Conservation (phyloP, 768 basidiomycete genomes). For the Auriscalpium vulgare region DNA sequence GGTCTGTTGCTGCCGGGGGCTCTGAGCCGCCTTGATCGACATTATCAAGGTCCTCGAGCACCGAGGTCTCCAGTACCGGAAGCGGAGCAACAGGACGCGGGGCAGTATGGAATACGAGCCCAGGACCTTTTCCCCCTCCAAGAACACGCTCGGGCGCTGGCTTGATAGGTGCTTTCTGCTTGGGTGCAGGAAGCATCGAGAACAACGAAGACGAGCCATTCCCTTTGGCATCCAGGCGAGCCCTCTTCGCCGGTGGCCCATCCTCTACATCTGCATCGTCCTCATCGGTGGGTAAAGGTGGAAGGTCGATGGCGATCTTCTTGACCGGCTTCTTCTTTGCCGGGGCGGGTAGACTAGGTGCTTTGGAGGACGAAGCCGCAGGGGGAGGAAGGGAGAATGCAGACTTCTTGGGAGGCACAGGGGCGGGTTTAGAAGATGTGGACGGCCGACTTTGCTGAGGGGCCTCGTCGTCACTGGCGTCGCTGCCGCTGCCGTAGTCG, state of each 20-base stretch:
- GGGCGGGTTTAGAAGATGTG: conserved; percentile 8
- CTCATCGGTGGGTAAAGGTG: conserved; percentile 32
- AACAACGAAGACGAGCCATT: conserved; percentile 59
- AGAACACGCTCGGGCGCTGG: conserved; percentile 46
- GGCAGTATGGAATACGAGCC: conserved; percentile 48
- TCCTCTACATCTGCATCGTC: conserved; percentile 33
- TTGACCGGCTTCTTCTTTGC: conserved; percentile 48
- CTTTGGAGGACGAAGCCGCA: conserved; percentile 14
- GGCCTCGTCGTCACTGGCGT: conserved; percentile 41
- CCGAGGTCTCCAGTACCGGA: too few species aligned
- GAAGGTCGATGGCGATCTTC: conserved; percentile 54
- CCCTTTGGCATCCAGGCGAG: conserved; percentile 38
- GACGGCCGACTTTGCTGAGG: conserved; percentile 11
- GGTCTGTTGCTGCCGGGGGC: background rate
- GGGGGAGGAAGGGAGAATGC: conserved; percentile 30
- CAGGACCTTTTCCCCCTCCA: conserved; percentile 54
- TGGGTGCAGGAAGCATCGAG: conserved; percentile 71
- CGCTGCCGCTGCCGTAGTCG: conserved; percentile 72
- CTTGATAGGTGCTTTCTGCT: conserved; percentile 39
- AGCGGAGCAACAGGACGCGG: background rate
- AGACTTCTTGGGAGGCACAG: conserved; percentile 23
- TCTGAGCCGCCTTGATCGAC: too few species aligned
- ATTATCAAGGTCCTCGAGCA: too few species aligned
- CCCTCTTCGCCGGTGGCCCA: conserved; percentile 50
- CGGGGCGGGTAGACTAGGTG: conserved; percentile 27